Conservation (phyloP, 139 green algal species). For the Trebouxia sp. region DNA sequence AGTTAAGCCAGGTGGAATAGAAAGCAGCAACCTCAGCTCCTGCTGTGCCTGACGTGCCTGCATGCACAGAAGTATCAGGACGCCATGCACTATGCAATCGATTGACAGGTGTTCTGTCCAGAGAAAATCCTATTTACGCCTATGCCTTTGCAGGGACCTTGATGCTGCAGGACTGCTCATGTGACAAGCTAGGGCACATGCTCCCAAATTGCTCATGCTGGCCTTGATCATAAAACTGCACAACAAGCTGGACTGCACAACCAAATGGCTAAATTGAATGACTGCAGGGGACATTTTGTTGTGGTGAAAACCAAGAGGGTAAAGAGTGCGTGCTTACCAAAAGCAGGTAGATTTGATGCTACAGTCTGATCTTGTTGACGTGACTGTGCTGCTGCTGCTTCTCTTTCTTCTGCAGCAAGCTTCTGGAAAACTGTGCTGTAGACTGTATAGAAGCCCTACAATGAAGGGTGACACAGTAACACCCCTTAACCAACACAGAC, state of each 20-base stretch:
- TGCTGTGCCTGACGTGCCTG: neutral
- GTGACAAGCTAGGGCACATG: too few relatives aligned
- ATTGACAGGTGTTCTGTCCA: neutral
- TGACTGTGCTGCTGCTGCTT: slow-evolving; percentile 34
- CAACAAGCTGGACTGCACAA: too few relatives aligned
- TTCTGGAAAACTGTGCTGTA: slow-evolving; percentile 81
- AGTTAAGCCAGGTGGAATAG: slow-evolving; percentile 85
- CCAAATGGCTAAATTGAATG: too few relatives aligned
- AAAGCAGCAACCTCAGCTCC: slow-evolving; percentile 55
- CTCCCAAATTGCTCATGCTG: too few relatives aligned
- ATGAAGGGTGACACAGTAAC: too few relatives aligned
- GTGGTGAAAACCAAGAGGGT: too few relatives aligned
- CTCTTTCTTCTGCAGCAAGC: slow-evolving; percentile 69
- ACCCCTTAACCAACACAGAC: too few relatives aligned
- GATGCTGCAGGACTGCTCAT: too few relatives aligned
- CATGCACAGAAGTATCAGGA: neutral
- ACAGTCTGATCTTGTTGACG: neutral
- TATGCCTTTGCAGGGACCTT: too few relatives aligned
- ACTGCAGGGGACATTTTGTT: too few relatives aligned
- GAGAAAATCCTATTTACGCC: too few relatives aligned
- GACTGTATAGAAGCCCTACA: slow-evolving; percentile 89
- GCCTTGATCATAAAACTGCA: too few relatives aligned
- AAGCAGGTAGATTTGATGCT: neutral
- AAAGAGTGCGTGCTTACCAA: slow-evolving; percentile 9
- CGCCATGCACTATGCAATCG: neutral